Conservation (phyloP, 163 green algal genomes). For the Botryococcus braunii region DNA sequence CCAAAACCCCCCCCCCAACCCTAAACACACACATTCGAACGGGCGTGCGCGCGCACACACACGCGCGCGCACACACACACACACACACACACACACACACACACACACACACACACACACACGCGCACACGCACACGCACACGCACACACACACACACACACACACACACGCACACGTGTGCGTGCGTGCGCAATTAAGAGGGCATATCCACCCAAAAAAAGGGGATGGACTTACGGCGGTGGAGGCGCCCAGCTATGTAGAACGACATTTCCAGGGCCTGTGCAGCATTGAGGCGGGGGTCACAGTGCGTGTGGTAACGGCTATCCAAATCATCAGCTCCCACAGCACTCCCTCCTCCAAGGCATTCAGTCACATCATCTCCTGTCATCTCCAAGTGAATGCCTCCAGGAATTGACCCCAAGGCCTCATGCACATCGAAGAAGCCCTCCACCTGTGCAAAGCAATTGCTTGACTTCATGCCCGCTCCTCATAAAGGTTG, state of each 20-base stretch:
- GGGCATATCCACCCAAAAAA: slow-evolving; percentile 5
- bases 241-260: slow-evolving; percentile 75
- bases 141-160: too few species aligned
- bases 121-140: too few species aligned
- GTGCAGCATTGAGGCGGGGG: slow-evolving; percentile 93
- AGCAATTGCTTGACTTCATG: too few species aligned
- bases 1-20: too few species aligned
- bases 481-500: too few species aligned
- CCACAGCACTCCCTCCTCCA: slow-evolving; percentile 45
- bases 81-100: background rate
- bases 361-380: slow-evolving; percentile 89
- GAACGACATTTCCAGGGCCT: slow-evolving; percentile 97
- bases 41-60: too few species aligned
- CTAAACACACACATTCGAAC: too few species aligned
- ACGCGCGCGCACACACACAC: too few species aligned
- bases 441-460: slow-evolving; percentile 84
- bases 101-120: background rate
- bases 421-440: slow-evolving; percentile 88
- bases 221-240: slow-evolving; percentile 20
- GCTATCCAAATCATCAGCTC: slow-evolving; percentile 71
- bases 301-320: slow-evolving; percentile 99
- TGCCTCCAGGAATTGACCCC: slow-evolving; percentile 84
- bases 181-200: too few species aligned
- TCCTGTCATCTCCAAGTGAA: slow-evolving; percentile 99
- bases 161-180: too few species aligned